Conservation (phyloP, 78 protist species). For the Speleostelium caveatum region DNA sequence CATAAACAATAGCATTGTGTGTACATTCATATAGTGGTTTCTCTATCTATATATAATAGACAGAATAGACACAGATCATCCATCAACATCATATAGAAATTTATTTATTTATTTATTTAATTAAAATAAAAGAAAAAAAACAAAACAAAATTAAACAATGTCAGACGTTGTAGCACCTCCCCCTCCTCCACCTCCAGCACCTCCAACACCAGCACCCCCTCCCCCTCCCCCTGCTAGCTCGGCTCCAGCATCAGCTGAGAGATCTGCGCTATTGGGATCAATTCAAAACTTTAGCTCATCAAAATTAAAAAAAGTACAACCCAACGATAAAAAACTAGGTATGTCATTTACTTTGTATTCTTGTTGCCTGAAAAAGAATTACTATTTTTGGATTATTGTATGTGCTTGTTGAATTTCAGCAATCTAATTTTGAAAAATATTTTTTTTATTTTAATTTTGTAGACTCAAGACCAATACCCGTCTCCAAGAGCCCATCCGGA, state of each 20-base stretch:
- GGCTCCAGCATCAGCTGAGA: neutral
- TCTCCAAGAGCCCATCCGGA: neutral
- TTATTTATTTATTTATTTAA: neutral
- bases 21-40: too few relatives aligned
- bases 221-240: conserved; percentile 19
- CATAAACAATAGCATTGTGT: too few relatives aligned
- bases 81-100: neutral
- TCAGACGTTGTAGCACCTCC: conserved; percentile 23
- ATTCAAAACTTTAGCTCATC: conserved; percentile 31
- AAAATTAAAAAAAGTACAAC: conserved; percentile 46
- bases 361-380: neutral
- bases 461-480: neutral
- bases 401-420: neutral
- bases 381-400: neutral
- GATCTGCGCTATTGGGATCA: conserved; percentile 50
- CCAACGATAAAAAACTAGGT: conserved; percentile 58
- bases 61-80: neutral
- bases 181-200: conserved; percentile 72
- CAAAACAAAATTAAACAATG: neutral
- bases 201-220: conserved; percentile 46
- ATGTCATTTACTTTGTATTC: neutral
- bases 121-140: neutral
- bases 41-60: neutral
- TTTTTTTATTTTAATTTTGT: neutral
- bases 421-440: neutral